Conservation (phyloP, 805 yeast genomes). For the Candida awuae region DNA sequence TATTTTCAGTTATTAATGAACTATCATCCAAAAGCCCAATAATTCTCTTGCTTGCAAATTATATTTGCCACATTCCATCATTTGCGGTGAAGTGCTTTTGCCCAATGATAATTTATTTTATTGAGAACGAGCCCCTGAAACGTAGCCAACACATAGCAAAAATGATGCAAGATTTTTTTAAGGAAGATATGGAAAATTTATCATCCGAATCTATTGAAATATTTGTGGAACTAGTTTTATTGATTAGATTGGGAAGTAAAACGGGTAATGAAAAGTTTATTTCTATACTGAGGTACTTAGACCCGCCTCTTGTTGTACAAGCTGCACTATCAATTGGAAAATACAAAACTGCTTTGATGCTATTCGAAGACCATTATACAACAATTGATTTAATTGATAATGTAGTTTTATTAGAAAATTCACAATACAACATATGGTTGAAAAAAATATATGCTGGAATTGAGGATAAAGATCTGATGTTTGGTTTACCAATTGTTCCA, state of each 20-base stretch:
- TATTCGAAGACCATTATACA: conserved; percentile 37
- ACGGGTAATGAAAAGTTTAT: conserved; percentile 21
- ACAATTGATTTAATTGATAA: conserved; percentile 9
- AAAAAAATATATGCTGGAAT: conserved; percentile 41
- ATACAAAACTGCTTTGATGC: conserved; percentile 38
- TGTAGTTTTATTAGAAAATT: not conserved
- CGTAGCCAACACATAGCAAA: conserved; percentile 14
- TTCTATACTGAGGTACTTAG: conserved; percentile 26
- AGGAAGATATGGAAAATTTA: conserved; percentile 7
- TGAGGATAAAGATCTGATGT: conserved; percentile 54
- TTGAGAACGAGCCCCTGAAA: conserved; percentile 15
- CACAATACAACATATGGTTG: conserved; percentile 15
- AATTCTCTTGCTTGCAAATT: conserved; percentile 29
- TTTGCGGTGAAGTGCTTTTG: conserved; percentile 26
- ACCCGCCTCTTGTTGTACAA: conserved; percentile 23
- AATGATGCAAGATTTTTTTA: conserved; percentile 21
- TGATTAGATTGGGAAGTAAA: conserved; percentile 36
- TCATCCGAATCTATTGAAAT: conserved; percentile 15
- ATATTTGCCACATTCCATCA: conserved; percentile 22
- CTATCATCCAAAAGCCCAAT: conserved; percentile 25
- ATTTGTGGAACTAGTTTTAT: conserved; percentile 27
- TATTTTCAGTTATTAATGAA: conserved; percentile 30
- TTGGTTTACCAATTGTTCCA: conserved; percentile 57
- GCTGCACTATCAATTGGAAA: conserved; percentile 29
- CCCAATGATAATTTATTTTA: conserved; percentile 24